Evolutionary conservation across 2,329 filamentous ascomycete genomes (phyloP), one percentile per base, ranked within the genome.

Genomic region (Alternaria sp.): DNA sequence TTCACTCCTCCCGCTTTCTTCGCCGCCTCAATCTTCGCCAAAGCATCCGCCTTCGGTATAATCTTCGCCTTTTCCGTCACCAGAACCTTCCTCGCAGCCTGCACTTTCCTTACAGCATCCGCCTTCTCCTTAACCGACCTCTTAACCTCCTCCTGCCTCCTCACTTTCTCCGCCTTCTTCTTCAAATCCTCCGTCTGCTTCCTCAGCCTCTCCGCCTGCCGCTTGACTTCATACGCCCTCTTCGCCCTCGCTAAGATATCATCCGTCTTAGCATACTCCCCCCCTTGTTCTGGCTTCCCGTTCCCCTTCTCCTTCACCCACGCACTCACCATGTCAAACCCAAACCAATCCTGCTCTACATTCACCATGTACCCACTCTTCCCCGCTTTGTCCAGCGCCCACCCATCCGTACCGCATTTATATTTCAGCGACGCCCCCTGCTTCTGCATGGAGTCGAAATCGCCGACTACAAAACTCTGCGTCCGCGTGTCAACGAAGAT

Each of bases 401-500:
- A 55, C 6, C 52, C 52, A 7, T 21, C n/a, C 8, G 52, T 55
- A 15, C 52, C 52, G 12, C 36, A 55, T 13, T 55, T 55, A 17
- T 21, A 28, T 2, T 28, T 28, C n/a, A 55, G 19, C 9, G 0
- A 0, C 26, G 25, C 11, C 0, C 25, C 52, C 3, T 30, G 25
- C 19, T 17, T 21, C 6, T 55, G 52, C 52, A 44, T 55, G 3
- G 52, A 55, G 3, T 55, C 52, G 17, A 55, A 55, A 12, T 55
- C 52, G 1, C 52, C 36, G 10, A 55, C 23, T 13, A 45, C 52
- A 6, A 55, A 55, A 10, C 23, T 25, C 28, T 25, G 25, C 2
- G 17, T 11, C 13, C n/a, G 19, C n/a, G 13, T 21, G 19, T 57
- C 26, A 11, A 59, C 62, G 21, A 65, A 60, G 15, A 67, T 59